Evolutionary conservation across 83 land plant genomes (phyloP), one percentile per base, ranked within the genome.

Genomic region (Larix sibirica): DNA sequence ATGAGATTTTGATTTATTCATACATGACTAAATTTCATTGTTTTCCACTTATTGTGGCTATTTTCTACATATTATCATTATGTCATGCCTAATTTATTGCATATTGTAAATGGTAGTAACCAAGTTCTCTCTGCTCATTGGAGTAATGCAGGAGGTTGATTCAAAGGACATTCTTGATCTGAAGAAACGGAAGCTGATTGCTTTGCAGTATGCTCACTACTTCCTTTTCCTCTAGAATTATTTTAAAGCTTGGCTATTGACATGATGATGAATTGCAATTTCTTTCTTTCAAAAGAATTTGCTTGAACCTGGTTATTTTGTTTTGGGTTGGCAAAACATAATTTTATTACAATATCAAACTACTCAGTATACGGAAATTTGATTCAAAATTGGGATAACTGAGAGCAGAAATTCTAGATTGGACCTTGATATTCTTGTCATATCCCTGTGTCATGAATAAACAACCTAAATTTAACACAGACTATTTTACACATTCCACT

Each of bases 111-210:
- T 68, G 42, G 18, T 33, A 16, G 38, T 68, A 17, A 36, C 18
- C 17, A 36, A 69, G 10, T 17, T 33, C 6, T n/a, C n/a, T 66
- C 40, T 44, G 24, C 21, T 64, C 28, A 65, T 62, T 80, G 65
- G 79, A 5, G 61, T 16, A 61, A 88, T 83, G 61, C 84, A 92
- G 94, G 83, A 18, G 40, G 80, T 92, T 81, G 83, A 58, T 18
- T 58, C 66, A 16, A 85, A 79, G 18, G 94, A 90, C 21, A 81
- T 86, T 50, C 85, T 79, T 20, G 84, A 77, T 86, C 86, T 90
- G 65, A 90, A 88, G 80, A 85, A 66, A 83, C 86, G 91, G 63
- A 92, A 92, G 85, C 90, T 92, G 54, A 90, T 92, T 71, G 20
- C 63, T 56, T 59, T 80, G 28, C 86, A 84, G 94, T 92, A 92